Conservation (phyloP, 345 rosid species). For the Bruguiera sexangula region DNA sequence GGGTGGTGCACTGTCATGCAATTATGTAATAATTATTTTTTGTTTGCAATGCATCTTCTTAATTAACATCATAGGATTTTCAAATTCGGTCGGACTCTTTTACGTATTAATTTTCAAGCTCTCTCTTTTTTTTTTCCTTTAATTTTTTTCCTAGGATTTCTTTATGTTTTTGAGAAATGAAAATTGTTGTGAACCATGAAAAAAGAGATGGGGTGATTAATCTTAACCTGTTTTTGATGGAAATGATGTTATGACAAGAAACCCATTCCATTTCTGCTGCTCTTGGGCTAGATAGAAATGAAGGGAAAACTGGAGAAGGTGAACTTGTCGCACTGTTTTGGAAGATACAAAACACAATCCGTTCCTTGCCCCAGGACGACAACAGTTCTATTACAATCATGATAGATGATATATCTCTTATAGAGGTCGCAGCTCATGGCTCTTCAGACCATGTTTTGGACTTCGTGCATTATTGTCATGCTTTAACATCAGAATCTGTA, state of each 20-base stretch:
- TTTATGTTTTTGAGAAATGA: background rate
- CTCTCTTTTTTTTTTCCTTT: background rate
- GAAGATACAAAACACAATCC: constrained; percentile 46
- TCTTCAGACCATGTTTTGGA: constrained; percentile 57
- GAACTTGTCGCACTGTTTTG: constrained; percentile 51
- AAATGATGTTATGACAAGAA: background rate
- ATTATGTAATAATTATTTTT: too few relatives aligned
- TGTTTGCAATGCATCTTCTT: too few relatives aligned
- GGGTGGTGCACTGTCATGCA: too few relatives aligned
- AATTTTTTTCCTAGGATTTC: background rate
- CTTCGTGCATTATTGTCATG: constrained; percentile 80
- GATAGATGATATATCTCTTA: constrained; percentile 82
- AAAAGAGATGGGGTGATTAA: background rate
- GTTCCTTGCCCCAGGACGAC: constrained; percentile 36
- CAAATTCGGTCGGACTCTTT: background rate
- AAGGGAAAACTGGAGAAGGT: constrained; percentile 32
- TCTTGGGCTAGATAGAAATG: constrained; percentile 40
- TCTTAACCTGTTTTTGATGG: constrained; percentile 1
- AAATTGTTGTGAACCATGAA: background rate
- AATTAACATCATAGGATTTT: too few relatives aligned
- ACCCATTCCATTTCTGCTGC: constrained; percentile 14
- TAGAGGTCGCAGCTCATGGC: constrained; percentile 74
- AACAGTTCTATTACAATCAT: constrained; percentile 52
- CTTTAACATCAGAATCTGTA: constrained; percentile 73
- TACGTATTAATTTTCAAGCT: background rate